Base-by-base conservation (phyloP, 1,284 basidiomycete genomes). In the Hemileia vastatrix region DNA sequence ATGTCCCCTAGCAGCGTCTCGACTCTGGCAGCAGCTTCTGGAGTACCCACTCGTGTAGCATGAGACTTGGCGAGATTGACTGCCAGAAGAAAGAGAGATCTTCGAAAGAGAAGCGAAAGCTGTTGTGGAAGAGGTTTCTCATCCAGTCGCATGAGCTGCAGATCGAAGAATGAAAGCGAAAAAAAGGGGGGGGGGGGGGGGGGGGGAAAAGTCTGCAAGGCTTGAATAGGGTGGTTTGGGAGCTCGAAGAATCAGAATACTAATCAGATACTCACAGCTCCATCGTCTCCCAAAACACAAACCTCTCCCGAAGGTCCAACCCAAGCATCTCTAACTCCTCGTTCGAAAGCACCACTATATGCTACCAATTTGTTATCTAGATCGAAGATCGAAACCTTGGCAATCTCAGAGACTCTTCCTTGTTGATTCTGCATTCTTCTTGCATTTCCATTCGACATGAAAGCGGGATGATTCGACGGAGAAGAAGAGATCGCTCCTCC, bases 291-390 rank as follows among this genome's bases (percentile, higher is more conserved):
- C 13, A 90, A 74, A 1, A 93, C 80, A 70, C 85, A 92, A 1
- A 92, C 80, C 54, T 83, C 80, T 0, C 84, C 86, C 85, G 86
- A 91, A n/a, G n/a, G n/a, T 50, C 84, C 84, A 19, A 84, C 86
- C 60, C 93, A 81, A 0, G 93, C 80, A 33, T 87, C 85, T 54
- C 86, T 79, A 6, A 94, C 85, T 8, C 90, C 89, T 67, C 86
- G 83, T 33, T 82, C 81, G 71, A 91, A 90, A 2, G 86, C 82
- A 5, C 84, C 86, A 0, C 84, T 84, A 72, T 88, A 92, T 3
- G 87, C 87, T 4, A 96, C 83, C 54, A 94, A 82, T 78, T 93
- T 93, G 78, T 94, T 95, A 75, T 92, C 88, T 24, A 88, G 82
- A 73, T 98, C 93, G 68, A 98, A 88, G 1, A 98, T 82, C 0